Evolutionary conservation across 1,284 basidiomycete genomes (phyloP), one percentile per base, ranked within the genome.

Genomic region (Trichosporon sp.): DNA sequence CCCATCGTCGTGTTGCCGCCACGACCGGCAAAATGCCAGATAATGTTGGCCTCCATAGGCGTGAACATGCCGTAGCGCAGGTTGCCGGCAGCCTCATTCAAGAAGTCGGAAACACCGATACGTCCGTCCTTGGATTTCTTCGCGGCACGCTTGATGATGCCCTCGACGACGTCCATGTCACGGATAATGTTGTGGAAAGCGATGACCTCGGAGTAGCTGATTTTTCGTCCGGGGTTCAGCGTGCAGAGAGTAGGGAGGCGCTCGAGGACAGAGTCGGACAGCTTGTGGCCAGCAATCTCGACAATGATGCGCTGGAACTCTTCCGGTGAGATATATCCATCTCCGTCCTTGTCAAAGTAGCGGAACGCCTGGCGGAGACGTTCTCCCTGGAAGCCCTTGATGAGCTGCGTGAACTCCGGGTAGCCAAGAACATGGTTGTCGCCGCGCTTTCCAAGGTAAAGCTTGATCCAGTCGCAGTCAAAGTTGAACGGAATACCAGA

Each of bases 331-430:
- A 97, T 96, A 81, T 94, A 92, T 58, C 94, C 93, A 75, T 94
- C 90, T 73, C 89, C 86, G 74, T 95, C 89, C 65, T 85, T 83
- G 80, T 96, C 94, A 74, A 96, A 84, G 81, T 88, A 87, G 81
- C 87, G 90, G 84, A 96, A 96, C 32, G 92, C 89, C 82, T 97
- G 94, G 69, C 94, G 88, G 65, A 96, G 84, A 56, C 94, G 88
- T 81, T 97, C 94, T 73, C 93, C 94, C 82, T 95, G 94, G 66
- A 96, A 85, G 52, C 92, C 94, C 81, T 95, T 96, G 92, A 97
- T 95, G 68, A 97, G 82, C 81, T 82, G 81, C 34, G 92, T 95
- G 81, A 96, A 96, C 81, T 96, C 93, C 77, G 90, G 89, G 82
- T 93, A 97, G 80, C 92, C 93, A 61, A 97, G 84, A 65, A 95